These are phyloP conservation scores for Choiromyces venosus DNA, from an alignment of 495 filamentous ascomycete genomes.

Conservation along the genomic window DNA sequence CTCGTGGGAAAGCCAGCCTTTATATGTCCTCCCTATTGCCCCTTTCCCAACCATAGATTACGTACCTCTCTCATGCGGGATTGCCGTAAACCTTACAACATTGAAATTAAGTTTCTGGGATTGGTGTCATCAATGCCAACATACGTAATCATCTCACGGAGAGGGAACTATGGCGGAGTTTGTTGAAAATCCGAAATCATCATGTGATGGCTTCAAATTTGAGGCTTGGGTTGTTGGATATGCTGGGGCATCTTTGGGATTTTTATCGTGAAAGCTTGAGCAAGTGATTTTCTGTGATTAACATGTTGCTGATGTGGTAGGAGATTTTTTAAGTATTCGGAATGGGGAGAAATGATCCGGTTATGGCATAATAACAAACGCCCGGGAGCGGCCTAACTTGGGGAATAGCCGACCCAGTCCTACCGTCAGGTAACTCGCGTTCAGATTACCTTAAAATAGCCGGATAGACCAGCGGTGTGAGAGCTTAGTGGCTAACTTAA, in stretches of 20 bases:
- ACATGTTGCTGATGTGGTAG: neutral
- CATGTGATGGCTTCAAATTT: neutral
- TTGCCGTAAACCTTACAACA: neutral
- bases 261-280: no score
- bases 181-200: neutral
- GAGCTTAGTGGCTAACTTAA: no score
- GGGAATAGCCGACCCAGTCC: no score
- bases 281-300: neutral
- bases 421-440: no score
- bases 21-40: neutral
- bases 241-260: neutral
- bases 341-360: no score
- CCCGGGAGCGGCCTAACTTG: no score
- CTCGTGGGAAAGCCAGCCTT: neutral
- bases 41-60: neutral
- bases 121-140: neutral
- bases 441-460: no score
- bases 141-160: neutral
- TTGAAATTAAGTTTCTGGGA: neutral
- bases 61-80: neutral
- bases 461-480: no score
- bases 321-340: no score
- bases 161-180: neutral
- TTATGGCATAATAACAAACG: no score
- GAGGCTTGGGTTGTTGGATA: neutral